A percentile compares a stretch with the other conserved stretches of the same genome.
These are phyloP conservation scores for Diaporthe nobilis DNA, from an alignment of 2,329 filamentous ascomycete genomes.

Conservation along the genomic window DNA sequence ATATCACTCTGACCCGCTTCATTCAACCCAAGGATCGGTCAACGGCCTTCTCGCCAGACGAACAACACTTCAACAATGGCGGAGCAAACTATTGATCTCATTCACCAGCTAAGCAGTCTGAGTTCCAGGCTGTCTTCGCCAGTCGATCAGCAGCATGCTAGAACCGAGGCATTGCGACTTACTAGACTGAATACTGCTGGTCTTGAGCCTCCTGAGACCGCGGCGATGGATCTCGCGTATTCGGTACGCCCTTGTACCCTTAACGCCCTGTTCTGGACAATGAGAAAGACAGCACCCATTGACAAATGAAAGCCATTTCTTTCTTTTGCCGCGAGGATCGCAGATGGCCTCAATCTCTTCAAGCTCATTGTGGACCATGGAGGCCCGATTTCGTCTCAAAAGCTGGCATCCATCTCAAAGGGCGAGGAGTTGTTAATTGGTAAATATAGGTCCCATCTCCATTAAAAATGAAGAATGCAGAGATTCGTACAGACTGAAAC, in stretches of 20 bases:
- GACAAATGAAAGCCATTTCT: slow-evolving; percentile 43
- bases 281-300: background rate
- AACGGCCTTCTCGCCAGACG: background rate
- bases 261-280: too few relatives aligned
- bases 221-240: background rate
- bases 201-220: slow-evolving; percentile 3
- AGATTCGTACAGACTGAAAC: too few relatives aligned
- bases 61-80: background rate
- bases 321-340: slow-evolving; percentile 45
- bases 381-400: slow-evolving; percentile 41
- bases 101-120: background rate
- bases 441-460: background rate
- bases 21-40: too few relatives aligned
- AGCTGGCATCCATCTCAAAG: slow-evolving; percentile 44
- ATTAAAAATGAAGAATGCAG: too few relatives aligned
- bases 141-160: background rate
- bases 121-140: background rate
- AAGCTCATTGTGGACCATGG: slow-evolving; percentile 43
- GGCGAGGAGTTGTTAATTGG: slow-evolving; percentile 49
- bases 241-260: background rate
- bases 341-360: slow-evolving; percentile 47
- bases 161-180: background rate
- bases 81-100: background rate
- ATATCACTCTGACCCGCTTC: too few relatives aligned
- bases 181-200: background rate